Evolutionary conservation across 768 basidiomycete species (phyloP), one percentile per base, ranked within the genome.

Genomic region (Mycena albidolilacea): DNA sequence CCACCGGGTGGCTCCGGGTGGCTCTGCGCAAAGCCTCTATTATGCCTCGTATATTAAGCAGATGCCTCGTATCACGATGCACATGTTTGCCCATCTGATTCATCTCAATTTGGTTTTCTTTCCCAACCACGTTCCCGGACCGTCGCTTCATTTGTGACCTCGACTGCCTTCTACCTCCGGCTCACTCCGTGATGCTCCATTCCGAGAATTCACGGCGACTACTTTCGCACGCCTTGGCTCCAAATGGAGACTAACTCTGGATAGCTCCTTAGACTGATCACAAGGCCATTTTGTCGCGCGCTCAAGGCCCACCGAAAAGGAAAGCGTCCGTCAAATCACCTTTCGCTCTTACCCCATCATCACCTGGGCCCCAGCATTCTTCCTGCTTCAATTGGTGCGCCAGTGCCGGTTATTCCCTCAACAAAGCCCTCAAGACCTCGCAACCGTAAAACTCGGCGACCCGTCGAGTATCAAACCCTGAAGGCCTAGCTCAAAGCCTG

Each of bases 391-490:
- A 54, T 30, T 30, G 9, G 52, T 23, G 23, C 21, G 4, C 12
- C 52, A 54, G 5, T 19, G 6, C 50, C 50, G 19, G 5, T 21
- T 52, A 52, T 10, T 52, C 52, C 21, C 52, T 54, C 52, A 30
- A 30, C 52, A 54, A 54, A 30, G 23, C 52, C 52, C 52, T 54
- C 52, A 54, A 54, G 23, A 54, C 52, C 23, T 54, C 21, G n/a
- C n/a, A 11, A 46, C 44, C 44, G 44, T 46, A 7, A 46, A 46
- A 46, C 44, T 14, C 44, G 15, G 44, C 44, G 44, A 30, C 52
- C 21, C 23, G 52, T 54, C 52, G 23, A 54, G 52, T 54, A 54
- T 23, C 52, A 23, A 54, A 54, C 52, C 3, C 9, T 54, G 8
- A 54, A 54, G 52, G 52, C 23, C 21, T 30, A 54, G 52, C 21